phyloP scores from a whole-genome alignment of 2,329 filamentous ascomycete genomes.

The Claviceps lovelessii region DNA sequence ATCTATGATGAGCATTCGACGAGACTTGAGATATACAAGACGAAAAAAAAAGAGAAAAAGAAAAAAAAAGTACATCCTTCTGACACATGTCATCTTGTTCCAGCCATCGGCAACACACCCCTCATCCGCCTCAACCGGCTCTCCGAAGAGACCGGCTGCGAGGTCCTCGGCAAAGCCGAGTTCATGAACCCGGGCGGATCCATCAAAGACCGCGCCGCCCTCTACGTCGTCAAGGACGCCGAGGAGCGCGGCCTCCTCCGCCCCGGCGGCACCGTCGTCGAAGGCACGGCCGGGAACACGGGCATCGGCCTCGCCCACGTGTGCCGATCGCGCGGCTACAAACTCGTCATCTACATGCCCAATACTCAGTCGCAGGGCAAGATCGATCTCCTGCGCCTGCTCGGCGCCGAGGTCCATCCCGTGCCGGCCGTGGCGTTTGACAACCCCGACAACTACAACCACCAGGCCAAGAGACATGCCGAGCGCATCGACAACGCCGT shows the following conservation, averaged over 20 bases:
- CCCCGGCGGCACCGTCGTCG: slow-evolving; percentile 84
- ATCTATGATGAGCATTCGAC: too few relatives aligned
- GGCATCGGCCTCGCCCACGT: slow-evolving; percentile 96
- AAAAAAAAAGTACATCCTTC: not conserved
- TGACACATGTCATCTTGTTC: not conserved
- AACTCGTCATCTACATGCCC: slow-evolving; percentile 98
- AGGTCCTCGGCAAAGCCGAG: slow-evolving; percentile 90
- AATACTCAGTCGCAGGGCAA: slow-evolving; percentile 97
- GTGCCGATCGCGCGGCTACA: slow-evolving; percentile 81
- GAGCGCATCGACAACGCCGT: slow-evolving; percentile 74
- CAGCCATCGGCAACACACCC: slow-evolving; percentile 94
- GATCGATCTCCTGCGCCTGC: slow-evolving; percentile 77
- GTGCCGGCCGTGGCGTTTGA: slow-evolving; percentile 94
- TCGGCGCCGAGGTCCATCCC: slow-evolving; percentile 90
- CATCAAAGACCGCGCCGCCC: slow-evolving; percentile 89
- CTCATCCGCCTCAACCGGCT: slow-evolving; percentile 80
- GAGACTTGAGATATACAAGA: not conserved
- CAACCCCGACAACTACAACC: slow-evolving; percentile 94
- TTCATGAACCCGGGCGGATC: slow-evolving; percentile 97
- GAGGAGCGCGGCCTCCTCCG: slow-evolving; percentile 73
- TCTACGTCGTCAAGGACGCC: slow-evolving; percentile 87
- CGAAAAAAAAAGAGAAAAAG: not conserved
- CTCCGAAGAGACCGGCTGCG: slow-evolving; percentile 83
- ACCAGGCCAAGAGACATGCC: slow-evolving; percentile 85
- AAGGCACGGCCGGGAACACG: slow-evolving; percentile 95